Conservation (phyloP, 2,329 filamentous ascomycete species). For the Penicillium sp. region DNA sequence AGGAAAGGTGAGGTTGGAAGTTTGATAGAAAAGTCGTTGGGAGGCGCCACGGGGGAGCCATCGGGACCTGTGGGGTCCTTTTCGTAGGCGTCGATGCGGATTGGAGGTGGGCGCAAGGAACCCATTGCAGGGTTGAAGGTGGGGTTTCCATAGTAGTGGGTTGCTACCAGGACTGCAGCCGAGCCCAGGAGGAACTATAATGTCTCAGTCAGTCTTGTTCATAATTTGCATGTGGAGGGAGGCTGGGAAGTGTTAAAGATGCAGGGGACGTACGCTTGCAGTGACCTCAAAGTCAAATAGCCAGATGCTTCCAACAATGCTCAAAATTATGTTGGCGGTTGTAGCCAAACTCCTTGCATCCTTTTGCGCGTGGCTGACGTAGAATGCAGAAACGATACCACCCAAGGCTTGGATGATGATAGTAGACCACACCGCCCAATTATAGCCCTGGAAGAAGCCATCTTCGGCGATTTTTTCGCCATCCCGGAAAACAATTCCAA, state of each 20-base stretch:
- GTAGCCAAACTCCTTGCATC: constrained; percentile 94
- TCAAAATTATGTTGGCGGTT: constrained; percentile 85
- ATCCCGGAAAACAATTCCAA: constrained; percentile 84
- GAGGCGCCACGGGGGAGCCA: constrained; percentile 26
- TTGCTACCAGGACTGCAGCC: constrained; percentile 72
- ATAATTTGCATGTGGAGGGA: not conserved
- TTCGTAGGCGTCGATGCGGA: constrained; percentile 70
- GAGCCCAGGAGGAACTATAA: constrained; percentile 79
- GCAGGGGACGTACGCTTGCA: constrained; percentile 59
- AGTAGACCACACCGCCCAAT: constrained; percentile 83
- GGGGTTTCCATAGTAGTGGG: constrained; percentile 77
- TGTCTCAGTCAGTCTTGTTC: constrained; percentile 13
- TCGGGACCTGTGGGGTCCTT: constrained; percentile 63
- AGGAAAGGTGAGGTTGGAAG: constrained; percentile 49
- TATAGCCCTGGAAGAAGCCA: constrained; percentile 95
- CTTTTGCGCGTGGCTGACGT: constrained; percentile 81
- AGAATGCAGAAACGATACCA: constrained; percentile 78
- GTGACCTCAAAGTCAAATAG: constrained; percentile 81
- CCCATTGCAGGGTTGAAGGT: constrained; percentile 43
- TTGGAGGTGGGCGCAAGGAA: constrained; percentile 49
- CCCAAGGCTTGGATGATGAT: constrained; percentile 80
- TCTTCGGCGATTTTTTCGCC: constrained; percentile 77
- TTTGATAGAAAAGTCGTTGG: constrained; percentile 50
- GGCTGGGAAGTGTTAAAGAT: not conserved
- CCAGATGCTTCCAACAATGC: constrained; percentile 78